Evolutionary conservation across 108 stramenopile species (phyloP).

Genomic region (Chaetoceros tenuissimus): DNA sequence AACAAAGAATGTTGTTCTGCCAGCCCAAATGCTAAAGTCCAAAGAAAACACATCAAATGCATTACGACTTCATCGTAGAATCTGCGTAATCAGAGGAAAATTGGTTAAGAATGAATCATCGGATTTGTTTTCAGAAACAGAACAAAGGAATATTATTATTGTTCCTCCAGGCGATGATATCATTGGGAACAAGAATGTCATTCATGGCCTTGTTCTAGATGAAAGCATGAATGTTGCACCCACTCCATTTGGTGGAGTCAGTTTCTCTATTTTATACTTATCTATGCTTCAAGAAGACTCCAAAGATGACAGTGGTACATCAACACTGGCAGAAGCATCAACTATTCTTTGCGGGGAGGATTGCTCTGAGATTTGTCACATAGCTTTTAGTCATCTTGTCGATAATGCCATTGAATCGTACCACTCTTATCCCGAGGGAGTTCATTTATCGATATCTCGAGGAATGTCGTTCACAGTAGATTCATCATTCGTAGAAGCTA

Average conservation of each 20-base stretch:
- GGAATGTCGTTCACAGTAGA: conserved; percentile 49
- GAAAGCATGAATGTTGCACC: conserved; percentile 54
- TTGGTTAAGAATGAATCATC: conserved; percentile 14
- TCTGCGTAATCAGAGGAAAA: conserved; percentile 48
- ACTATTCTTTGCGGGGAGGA: neutral
- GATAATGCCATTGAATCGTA: neutral
- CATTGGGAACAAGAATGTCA: conserved; percentile 32
- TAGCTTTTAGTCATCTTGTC: conserved; percentile 32
- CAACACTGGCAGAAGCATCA: conserved; percentile 5
- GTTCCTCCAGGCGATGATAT: conserved; percentile 43
- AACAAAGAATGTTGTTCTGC: conserved; percentile 50
- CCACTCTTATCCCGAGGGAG: conserved; percentile 17
- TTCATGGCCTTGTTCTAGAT: conserved; percentile 58
- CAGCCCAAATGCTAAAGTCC: neutral
- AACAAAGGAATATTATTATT: conserved; percentile 56
- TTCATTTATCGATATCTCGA: conserved; percentile 38
- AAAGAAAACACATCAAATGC: neutral
- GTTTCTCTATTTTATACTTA: conserved; percentile 51
- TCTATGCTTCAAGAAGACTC: conserved; percentile 32
- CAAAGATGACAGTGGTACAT: conserved; percentile 14
- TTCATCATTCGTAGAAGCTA: conserved; percentile 62
- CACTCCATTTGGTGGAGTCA: conserved; percentile 23
- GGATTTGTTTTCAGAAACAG: conserved; percentile 13
- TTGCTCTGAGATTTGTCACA: conserved; percentile 18
- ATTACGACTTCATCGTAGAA: conserved; percentile 28